These are phyloP conservation scores for Fraxinus albicans DNA, from an alignment of 305 asterid species.

Conservation along the genomic window DNA sequence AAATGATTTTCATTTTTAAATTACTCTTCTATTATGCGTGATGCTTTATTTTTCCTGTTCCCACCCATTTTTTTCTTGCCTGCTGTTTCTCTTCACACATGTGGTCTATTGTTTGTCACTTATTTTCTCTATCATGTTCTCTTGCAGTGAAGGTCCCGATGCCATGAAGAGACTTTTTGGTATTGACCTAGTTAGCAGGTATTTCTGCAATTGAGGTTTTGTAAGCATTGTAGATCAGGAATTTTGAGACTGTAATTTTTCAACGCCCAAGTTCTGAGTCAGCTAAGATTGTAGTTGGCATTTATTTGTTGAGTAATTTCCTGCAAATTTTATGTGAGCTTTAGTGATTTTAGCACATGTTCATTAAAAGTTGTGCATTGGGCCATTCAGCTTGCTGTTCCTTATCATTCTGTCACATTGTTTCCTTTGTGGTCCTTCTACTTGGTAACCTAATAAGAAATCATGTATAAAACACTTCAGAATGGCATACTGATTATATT, in stretches of 20 bases:
- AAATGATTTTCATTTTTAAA: not conserved
- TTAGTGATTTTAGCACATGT: not conserved
- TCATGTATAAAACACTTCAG: not conserved
- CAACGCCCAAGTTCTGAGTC: not conserved
- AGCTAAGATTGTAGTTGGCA: not conserved
- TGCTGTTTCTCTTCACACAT: conserved; percentile 15
- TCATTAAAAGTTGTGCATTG: not conserved
- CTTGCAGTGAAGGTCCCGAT: conserved; percentile 75
- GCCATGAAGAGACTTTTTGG: conserved; percentile 80
- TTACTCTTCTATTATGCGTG: not conserved
- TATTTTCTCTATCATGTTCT: conserved; percentile 10
- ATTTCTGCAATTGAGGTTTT: conserved; percentile 24
- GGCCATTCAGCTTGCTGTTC: conserved; percentile 1
- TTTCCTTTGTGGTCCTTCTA: conserved; percentile 16
- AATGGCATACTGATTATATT: not conserved
- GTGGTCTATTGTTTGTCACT: not conserved
- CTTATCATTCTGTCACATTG: not conserved
- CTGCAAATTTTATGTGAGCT: not conserved
- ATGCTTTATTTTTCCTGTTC: conserved; percentile 1
- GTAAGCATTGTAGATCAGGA: not conserved
- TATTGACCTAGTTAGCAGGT: conserved; percentile 93
- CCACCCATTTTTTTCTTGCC: conserved; percentile 2
- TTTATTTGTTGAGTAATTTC: not conserved
- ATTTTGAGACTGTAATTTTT: not conserved
- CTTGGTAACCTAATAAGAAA: not conserved